These are phyloP conservation scores for Sporisorium scitamineum DNA, from an alignment of 1,284 basidiomycete species.

Conservation along the genomic window DNA sequence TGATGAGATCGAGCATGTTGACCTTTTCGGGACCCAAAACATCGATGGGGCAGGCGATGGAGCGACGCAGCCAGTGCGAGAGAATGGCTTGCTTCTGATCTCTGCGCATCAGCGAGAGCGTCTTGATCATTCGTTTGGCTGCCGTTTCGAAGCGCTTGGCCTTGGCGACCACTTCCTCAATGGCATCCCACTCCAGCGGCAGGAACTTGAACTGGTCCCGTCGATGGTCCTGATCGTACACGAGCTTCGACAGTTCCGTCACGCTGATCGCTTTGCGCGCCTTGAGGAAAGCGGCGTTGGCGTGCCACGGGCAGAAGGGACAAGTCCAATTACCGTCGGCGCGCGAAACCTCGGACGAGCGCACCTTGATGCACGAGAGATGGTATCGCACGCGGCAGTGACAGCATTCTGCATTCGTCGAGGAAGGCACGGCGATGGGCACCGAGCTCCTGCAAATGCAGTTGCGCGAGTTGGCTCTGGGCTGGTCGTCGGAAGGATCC, in stretches of 20 bases:
- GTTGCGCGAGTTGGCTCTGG: conserved; percentile 28
- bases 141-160: conserved; percentile 47
- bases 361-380: conserved; percentile 54
- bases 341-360: conserved; percentile 26
- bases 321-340: conserved; percentile 54
- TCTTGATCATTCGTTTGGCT: conserved; percentile 55
- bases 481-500: conserved; percentile 44
- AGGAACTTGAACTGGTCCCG: conserved; percentile 49
- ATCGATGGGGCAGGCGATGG: conserved; percentile 56
- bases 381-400: conserved; percentile 56
- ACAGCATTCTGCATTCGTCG: conserved; percentile 44
- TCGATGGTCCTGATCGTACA: conserved; percentile 45
- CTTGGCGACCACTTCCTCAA: conserved; percentile 51
- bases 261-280: conserved; percentile 32
- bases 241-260: conserved; percentile 40
- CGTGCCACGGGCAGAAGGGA: conserved; percentile 55
- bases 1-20: conserved; percentile 46
- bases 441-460: conserved; percentile 58
- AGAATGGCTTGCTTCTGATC: conserved; percentile 45
- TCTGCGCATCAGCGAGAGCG: conserved; percentile 49
- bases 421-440: conserved; percentile 30
- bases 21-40: conserved; percentile 52
- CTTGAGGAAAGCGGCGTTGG: conserved; percentile 26
- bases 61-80: conserved; percentile 47
- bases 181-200: conserved; percentile 50